These are phyloP conservation scores for Globisporangium alternatum DNA, from an alignment of 352 stramenopile species.

Conservation along the genomic window DNA sequence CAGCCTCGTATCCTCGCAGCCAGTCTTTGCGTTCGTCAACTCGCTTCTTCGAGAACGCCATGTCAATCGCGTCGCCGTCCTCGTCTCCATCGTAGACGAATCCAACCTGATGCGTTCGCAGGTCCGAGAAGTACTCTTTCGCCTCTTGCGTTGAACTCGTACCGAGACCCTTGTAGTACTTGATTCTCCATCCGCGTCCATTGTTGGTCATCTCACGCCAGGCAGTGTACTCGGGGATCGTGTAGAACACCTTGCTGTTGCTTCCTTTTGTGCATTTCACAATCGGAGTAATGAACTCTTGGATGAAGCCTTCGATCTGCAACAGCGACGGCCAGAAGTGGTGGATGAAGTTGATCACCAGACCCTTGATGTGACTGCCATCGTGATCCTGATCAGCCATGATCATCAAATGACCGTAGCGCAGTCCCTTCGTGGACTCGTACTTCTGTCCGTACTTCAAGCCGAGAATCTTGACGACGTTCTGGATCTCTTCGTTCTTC, in stretches of 20 bases:
- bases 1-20: constrained; percentile 86
- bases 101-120: constrained; percentile 91
- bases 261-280: constrained; percentile 94
- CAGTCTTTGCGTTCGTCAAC: constrained; percentile 96
- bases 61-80: constrained; percentile 92
- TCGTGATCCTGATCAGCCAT: constrained; percentile 99
- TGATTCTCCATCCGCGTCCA: constrained; percentile 94
- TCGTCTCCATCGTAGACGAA: constrained; percentile 92
- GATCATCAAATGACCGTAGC: constrained; percentile 98
- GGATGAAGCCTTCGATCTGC: constrained; percentile 86
- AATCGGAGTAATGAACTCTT: constrained; percentile 97
- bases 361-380: constrained; percentile 98
- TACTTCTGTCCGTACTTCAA: constrained; percentile 96
- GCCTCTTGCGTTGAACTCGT: constrained; percentile 96
- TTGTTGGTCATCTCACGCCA: constrained; percentile 90
- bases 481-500: constrained; percentile 98
- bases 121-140: constrained; percentile 97
- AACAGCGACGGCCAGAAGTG: constrained; percentile 98
- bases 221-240: constrained; percentile 95
- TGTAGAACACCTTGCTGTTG: constrained; percentile 93
- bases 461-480: constrained; percentile 96
- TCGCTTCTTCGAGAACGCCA: constrained; percentile 97
- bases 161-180: constrained; percentile 99
- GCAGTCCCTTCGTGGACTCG: constrained; percentile 80
- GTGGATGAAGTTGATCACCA: constrained; percentile 99